A percentile compares a stretch with the other conserved stretches of the same genome.
Evolutionary conservation across 2,329 filamentous ascomycete genomes (phyloP).

Genomic region (Pseudogymnoascus sp.): DNA sequence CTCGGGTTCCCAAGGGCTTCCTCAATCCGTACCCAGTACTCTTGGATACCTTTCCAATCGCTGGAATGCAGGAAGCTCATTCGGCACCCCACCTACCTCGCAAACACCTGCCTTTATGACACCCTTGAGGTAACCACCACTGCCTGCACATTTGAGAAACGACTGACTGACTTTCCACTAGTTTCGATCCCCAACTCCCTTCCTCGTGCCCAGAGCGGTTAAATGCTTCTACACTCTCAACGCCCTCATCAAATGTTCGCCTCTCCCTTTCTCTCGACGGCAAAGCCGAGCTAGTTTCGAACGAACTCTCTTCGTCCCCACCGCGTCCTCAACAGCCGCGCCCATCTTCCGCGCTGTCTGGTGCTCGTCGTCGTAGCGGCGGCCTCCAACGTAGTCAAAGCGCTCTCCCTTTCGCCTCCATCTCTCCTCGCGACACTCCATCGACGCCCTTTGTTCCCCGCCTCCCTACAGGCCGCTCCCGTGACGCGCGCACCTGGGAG

Average conservation of each 20-base stretch:
- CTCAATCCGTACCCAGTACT: conserved; percentile 26
- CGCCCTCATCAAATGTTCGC: conserved; percentile 42
- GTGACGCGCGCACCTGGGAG: conserved; percentile 85
- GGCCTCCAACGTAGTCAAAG: conserved; percentile 65
- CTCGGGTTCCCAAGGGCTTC: conserved; percentile 11
- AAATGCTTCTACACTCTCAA: conserved; percentile 15
- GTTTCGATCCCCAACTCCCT: conserved; percentile 21
- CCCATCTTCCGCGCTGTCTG: conserved; percentile 39
- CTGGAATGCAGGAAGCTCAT: conserved; percentile 45
- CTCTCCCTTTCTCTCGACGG: conserved; percentile 81
- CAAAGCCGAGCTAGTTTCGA: conserved; percentile 74
- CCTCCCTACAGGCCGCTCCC: conserved; percentile 64
- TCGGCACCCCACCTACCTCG: conserved; percentile 41
- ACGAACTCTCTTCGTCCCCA: conserved; percentile 62
- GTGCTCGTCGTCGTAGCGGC: conserved; percentile 34
- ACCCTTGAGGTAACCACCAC: conserved; percentile 37
- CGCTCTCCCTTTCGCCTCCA: conserved; percentile 48
- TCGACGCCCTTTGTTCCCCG: conserved; percentile 36
- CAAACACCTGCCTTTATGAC: conserved; percentile 25
- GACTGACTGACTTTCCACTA: conserved; percentile 13
- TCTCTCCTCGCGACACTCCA: conserved; percentile 45
- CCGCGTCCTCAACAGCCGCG: conserved; percentile 48
- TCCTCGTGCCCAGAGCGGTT: conserved; percentile 27
- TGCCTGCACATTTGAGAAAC: conserved; percentile 11
- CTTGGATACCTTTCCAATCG: conserved; percentile 40